These are phyloP conservation scores for Yarrowia divulgata DNA, from an alignment of 805 yeast genomes.

Conservation along the genomic window DNA sequence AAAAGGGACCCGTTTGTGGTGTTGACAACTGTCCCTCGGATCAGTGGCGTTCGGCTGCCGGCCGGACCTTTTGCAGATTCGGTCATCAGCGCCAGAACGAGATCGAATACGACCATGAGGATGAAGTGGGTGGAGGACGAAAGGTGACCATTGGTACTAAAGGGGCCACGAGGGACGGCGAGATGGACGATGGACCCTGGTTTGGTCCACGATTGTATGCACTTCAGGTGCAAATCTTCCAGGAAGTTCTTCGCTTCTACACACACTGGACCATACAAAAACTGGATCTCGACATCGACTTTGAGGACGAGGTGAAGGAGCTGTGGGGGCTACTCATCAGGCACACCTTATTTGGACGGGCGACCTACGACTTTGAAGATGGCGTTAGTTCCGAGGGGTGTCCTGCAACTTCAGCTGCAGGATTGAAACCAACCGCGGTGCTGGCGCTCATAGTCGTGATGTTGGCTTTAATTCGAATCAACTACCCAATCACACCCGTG, in stretches of 20 bases:
- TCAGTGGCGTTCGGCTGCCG: constrained; percentile 74
- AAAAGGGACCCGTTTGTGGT: constrained; percentile 83
- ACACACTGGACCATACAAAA: background rate
- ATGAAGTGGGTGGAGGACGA: background rate
- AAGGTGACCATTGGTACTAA: background rate
- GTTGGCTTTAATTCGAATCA: background rate
- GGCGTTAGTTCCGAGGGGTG: background rate
- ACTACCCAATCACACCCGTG: background rate
- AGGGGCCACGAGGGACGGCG: background rate
- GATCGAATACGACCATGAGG: constrained; percentile 1
- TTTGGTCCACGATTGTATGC: background rate
- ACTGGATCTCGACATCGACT: background rate
- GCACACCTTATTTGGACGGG: background rate
- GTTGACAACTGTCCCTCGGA: constrained; percentile 85
- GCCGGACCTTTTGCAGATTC: constrained; percentile 81
- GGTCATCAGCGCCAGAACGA: constrained; percentile 66
- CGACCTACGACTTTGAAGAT: background rate
- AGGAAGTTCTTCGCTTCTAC: constrained; percentile 6
- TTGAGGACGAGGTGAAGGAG: background rate
- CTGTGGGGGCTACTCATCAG: background rate
- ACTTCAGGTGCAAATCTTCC: background rate
- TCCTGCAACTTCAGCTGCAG: background rate
- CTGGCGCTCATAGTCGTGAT: background rate
- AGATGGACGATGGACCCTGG: background rate
- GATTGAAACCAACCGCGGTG: too few relatives aligned